Percentiles rank a stretch among this genome's conserved stretches.
Evolutionary conservation across 441 rosid genomes (phyloP).

Genomic region (Codiaeum variegatum): DNA sequence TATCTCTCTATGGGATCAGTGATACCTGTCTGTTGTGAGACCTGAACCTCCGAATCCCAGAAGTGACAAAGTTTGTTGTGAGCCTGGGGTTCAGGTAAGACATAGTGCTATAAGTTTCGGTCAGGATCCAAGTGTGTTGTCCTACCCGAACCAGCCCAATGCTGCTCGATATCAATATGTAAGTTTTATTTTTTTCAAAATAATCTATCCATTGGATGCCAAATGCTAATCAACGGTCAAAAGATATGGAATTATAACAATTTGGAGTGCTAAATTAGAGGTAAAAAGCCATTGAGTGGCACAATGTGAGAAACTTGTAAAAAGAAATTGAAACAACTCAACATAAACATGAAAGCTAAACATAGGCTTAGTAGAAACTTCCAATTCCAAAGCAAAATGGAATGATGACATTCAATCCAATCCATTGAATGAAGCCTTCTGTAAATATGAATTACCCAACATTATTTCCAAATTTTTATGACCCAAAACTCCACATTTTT

Average conservation of each 20-base stretch:
- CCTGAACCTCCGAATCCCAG: too few species aligned
- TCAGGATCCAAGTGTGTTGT: too few species aligned
- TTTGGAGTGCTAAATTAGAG: background rate
- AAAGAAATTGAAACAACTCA: background rate
- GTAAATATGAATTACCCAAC: background rate
- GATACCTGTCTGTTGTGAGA: too few species aligned
- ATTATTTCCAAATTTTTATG: background rate
- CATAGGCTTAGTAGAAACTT: background rate
- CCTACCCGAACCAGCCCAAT: too few species aligned
- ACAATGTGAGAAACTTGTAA: background rate
- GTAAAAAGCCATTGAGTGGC: background rate
- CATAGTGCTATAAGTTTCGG: too few species aligned
- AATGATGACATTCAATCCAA: conserved; percentile 9
- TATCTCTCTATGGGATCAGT: too few species aligned
- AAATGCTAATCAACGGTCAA: conserved; percentile 5
- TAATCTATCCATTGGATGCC: conserved; percentile 15
- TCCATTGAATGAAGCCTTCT: conserved; percentile 12
- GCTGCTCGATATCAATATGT: too few species aligned
- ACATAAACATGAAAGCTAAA: background rate
- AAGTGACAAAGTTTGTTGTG: too few species aligned
- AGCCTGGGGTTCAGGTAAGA: too few species aligned
- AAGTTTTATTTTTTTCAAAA: too few species aligned
- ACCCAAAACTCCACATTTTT: background rate
- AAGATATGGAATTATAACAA: background rate
- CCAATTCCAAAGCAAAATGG: conserved; percentile 1